Conservation (phyloP, 768 basidiomycete genomes). For the Auriscalpium microsporum region DNA sequence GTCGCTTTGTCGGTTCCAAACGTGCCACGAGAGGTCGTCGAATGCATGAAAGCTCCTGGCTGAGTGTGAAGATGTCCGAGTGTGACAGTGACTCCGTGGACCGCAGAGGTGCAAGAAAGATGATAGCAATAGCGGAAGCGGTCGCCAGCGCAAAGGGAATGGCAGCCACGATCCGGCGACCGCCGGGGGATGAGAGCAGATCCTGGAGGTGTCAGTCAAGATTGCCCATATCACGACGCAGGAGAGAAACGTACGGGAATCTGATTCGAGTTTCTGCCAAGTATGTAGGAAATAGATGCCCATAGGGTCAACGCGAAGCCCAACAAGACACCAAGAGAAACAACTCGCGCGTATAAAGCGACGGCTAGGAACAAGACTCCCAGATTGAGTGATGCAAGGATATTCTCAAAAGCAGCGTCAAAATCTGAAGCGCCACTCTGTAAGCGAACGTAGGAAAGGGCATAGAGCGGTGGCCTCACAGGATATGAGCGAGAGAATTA, state of each 20-base stretch:
- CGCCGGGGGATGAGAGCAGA: neutral
- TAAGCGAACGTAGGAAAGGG: neutral
- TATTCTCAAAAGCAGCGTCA: constrained; percentile 21
- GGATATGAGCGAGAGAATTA: constrained; percentile 7
- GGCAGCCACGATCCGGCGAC: neutral
- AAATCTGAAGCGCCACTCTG: constrained; percentile 19
- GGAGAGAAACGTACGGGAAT: constrained; percentile 9
- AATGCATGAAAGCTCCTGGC: constrained; percentile 15
- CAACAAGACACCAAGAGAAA: constrained; percentile 10
- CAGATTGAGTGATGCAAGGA: constrained; percentile 17
- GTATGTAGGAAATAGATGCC: constrained; percentile 14
- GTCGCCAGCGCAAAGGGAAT: neutral
- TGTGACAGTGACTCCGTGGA: neutral
- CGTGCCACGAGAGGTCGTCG: constrained; percentile 15
- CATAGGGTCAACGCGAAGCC: constrained; percentile 19
- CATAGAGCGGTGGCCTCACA: neutral
- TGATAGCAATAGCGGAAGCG: neutral
- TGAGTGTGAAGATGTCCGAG: constrained; percentile 1
- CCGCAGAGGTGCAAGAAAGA: neutral
- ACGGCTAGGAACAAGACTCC: constrained; percentile 15
- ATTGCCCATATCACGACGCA: too few species aligned
- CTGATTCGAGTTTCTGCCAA: constrained; percentile 1
- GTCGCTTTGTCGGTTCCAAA: constrained; percentile 8
- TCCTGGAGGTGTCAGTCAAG: neutral
- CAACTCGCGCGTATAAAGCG: constrained; percentile 4